Conservation (phyloP, 305 asterid species). For the Rubia peregrina region DNA sequence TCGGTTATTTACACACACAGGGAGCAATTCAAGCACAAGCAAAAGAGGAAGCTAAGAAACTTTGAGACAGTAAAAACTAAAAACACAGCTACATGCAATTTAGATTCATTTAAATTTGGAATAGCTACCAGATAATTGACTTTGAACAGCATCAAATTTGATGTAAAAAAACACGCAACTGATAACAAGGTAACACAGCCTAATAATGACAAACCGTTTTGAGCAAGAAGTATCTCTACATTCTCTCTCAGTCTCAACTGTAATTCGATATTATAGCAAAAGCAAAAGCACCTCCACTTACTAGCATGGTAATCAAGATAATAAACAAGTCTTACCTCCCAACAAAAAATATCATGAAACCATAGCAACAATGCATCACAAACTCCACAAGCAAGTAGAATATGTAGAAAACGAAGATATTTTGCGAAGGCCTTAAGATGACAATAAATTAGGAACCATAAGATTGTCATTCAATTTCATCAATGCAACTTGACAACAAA, state of each 20-base stretch:
- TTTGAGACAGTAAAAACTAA: not conserved
- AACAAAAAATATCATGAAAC: not conserved
- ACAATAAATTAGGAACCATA: not conserved
- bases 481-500: not conserved
- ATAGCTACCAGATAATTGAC: not conserved
- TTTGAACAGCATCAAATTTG: not conserved
- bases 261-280: not conserved
- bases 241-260: not conserved
- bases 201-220: not conserved
- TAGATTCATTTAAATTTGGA: not conserved
- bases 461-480: not conserved
- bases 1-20: constrained; percentile 11
- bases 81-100: not conserved
- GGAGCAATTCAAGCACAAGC: constrained; percentile 8
- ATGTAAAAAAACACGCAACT: not conserved
- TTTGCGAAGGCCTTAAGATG: not conserved
- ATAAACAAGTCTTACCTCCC: not conserved
- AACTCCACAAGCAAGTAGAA: not conserved
- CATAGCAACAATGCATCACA: not conserved
- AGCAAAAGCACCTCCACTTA: not conserved
- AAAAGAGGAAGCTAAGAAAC: constrained; percentile 2
- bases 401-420: not conserved
- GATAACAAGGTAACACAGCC: not conserved
- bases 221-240: not conserved
- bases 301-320: not conserved